Percentiles rank a stretch among this genome's conserved stretches.
These are phyloP conservation scores for Prunus padus DNA, from an alignment of 306 rosid genomes.

Conservation along the genomic window DNA sequence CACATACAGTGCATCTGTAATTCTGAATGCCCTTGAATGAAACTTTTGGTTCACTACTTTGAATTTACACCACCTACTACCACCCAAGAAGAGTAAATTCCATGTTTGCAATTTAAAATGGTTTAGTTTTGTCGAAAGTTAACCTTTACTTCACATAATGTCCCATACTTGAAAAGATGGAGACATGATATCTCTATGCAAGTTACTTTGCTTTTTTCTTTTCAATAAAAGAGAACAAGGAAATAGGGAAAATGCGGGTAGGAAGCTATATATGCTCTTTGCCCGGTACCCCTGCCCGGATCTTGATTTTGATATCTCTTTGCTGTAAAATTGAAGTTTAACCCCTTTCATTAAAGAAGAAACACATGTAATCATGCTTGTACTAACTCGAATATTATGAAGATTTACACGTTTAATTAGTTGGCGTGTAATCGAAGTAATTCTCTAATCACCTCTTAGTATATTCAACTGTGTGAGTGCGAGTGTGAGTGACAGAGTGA, in stretches of 20 bases:
- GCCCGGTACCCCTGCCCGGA: slow-evolving; percentile 19
- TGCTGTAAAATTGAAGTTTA: slow-evolving; percentile 8
- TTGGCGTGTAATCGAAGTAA: slow-evolving; percentile 26
- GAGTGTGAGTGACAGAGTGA: not conserved
- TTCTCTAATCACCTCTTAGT: not conserved
- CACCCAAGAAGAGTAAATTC: not conserved
- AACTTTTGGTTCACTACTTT: slow-evolving; percentile 1
- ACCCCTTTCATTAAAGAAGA: slow-evolving; percentile 6
- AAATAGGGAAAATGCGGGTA: slow-evolving; percentile 9
- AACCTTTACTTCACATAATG: slow-evolving; percentile 7
- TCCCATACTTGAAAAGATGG: slow-evolving; percentile 14
- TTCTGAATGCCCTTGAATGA: not conserved
- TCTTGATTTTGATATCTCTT: slow-evolving; percentile 7
- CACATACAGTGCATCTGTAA: too few species aligned
- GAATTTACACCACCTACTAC: not conserved
- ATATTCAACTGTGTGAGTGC: not conserved
- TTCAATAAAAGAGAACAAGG: slow-evolving; percentile 1
- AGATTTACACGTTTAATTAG: not conserved
- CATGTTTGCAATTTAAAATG: not conserved
- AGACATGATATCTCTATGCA: slow-evolving; percentile 15
- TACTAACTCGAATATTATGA: slow-evolving; percentile 20
- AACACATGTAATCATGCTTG: slow-evolving; percentile 4
- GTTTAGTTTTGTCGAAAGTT: slow-evolving; percentile 1
- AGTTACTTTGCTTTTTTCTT: slow-evolving; percentile 22
- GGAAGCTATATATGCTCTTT: not conserved